phyloP scores from a whole-genome alignment of 345 rosid genomes.

The Eucalyptus viminalis region DNA sequence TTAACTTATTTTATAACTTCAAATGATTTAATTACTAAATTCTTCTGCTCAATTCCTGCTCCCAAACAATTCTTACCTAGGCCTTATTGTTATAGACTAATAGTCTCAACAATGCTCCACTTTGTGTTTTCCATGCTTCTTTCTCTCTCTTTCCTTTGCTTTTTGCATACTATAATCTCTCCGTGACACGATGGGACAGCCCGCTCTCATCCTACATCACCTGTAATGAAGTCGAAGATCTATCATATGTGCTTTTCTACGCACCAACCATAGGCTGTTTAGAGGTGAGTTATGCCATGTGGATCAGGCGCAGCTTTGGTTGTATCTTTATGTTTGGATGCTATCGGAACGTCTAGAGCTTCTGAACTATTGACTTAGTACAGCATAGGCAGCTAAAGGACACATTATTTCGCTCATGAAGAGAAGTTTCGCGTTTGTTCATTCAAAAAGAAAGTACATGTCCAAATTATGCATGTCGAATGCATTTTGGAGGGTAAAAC shows the following conservation, averaged over 20 bases:
- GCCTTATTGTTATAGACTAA: not conserved
- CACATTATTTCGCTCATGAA: not conserved
- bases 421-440: not conserved
- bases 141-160: not conserved
- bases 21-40: not conserved
- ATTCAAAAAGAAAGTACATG: too few species aligned
- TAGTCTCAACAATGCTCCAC: not conserved
- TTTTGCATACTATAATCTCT: not conserved
- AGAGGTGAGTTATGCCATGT: not conserved
- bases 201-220: not conserved
- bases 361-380: not conserved
- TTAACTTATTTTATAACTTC: not conserved
- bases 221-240: not conserved
- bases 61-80: not conserved
- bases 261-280: not conserved
- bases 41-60: not conserved
- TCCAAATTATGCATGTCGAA: too few species aligned
- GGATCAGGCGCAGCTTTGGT: not conserved
- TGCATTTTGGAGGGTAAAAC: too few species aligned
- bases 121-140: not conserved
- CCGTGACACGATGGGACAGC: not conserved
- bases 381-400: not conserved
- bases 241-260: not conserved
- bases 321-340: not conserved
- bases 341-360: not conserved